phyloP scores from a whole-genome alignment of 202 grass and related monocot genomes.

The Cymbopogon flexuosus region DNA sequence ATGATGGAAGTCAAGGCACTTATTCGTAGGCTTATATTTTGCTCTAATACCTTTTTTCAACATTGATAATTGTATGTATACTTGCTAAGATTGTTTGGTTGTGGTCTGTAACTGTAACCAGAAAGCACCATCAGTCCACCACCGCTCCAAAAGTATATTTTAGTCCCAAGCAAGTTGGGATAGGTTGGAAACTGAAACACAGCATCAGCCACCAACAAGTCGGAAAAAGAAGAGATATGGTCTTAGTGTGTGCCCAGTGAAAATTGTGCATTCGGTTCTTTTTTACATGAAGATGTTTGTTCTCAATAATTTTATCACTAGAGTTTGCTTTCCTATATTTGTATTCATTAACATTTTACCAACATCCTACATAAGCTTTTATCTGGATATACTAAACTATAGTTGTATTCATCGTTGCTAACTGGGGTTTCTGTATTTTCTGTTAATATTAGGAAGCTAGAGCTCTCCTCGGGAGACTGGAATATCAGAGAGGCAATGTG shows the following conservation, averaged over 20 bases:
- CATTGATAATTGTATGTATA: not conserved
- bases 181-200: not conserved
- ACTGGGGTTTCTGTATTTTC: not conserved
- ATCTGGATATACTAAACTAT: not conserved
- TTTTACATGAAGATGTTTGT: not conserved
- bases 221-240: not conserved
- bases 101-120: conserved; percentile 4
- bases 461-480: conserved; percentile 76
- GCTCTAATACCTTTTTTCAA: not conserved
- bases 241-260: not conserved
- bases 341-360: not conserved
- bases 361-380: not conserved
- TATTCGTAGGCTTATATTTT: not conserved
- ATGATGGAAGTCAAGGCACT: not conserved
- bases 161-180: not conserved
- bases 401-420: conserved; percentile 7
- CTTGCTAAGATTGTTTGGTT: conserved; percentile 8
- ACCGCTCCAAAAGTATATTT: not conserved
- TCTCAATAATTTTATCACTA: not conserved
- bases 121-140: not conserved
- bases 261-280: not conserved
- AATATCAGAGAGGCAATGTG: conserved; percentile 92
- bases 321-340: conserved; percentile 1
- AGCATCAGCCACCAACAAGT: not conserved
- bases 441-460: conserved; percentile 68